phyloP scores from a whole-genome alignment of 768 basidiomycete species.

The Termitomyces sp. region DNA sequence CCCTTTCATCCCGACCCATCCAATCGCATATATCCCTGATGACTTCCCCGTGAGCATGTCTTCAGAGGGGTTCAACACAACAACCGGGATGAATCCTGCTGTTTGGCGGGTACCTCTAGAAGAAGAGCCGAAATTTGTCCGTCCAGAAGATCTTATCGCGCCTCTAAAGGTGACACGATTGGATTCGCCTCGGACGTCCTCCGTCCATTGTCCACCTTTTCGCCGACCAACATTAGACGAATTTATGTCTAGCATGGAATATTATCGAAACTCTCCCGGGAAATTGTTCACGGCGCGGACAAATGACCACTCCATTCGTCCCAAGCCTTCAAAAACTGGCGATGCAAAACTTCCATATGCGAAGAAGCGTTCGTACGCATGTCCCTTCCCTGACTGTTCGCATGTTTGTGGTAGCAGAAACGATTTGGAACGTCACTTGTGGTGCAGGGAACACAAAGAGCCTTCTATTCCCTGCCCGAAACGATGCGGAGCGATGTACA shows the following conservation, averaged over 20 bases:
- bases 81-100: neutral
- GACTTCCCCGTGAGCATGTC: neutral
- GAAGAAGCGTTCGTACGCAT: neutral
- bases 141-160: neutral
- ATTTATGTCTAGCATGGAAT: constrained; percentile 9
- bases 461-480: constrained; percentile 11
- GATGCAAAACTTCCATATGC: neutral
- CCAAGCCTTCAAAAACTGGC: neutral
- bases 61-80: neutral
- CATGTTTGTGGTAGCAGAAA: constrained; percentile 5
- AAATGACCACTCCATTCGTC: neutral
- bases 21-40: neutral
- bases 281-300: neutral
- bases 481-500: constrained; percentile 10
- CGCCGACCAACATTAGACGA: constrained; percentile 8
- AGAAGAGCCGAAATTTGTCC: neutral
- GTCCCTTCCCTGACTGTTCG: constrained; percentile 4
- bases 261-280: neutral
- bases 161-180: neutral
- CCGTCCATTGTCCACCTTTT: neutral
- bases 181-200: neutral
- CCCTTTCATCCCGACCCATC: constrained; percentile 2
- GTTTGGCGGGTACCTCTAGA: constrained; percentile 5
- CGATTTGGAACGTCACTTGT: constrained; percentile 11
- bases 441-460: constrained; percentile 2